Conservation (phyloP, 345 rosid genomes). For the Rhodamnia rubescens region DNA sequence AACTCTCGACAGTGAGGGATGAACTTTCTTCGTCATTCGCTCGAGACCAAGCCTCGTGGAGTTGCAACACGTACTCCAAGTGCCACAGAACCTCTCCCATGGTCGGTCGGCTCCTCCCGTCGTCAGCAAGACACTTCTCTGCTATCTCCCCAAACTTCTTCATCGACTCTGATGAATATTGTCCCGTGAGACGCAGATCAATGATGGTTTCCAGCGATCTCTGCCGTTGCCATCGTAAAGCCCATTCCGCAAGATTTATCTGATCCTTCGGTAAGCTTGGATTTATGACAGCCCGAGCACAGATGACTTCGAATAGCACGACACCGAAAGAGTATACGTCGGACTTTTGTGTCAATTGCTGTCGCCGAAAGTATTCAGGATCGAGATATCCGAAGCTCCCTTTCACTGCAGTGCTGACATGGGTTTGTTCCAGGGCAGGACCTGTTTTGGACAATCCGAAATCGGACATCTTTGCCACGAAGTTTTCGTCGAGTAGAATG, state of each 20-base stretch:
- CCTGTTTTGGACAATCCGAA: conserved; percentile 78
- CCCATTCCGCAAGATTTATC: conserved; percentile 96
- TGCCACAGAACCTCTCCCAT: conserved; percentile 95
- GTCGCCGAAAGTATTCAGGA: conserved; percentile 77
- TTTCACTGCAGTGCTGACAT: conserved; percentile 91
- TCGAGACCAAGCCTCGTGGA: conserved; percentile 60
- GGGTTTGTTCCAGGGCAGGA: conserved; percentile 85
- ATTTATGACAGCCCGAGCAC: conserved; percentile 85
- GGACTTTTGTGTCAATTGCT: conserved; percentile 81
- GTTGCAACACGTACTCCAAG: conserved; percentile 75
- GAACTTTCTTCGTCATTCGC: neutral
- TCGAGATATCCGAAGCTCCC: conserved; percentile 93
- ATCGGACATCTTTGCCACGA: conserved; percentile 88
- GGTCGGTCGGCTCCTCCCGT: conserved; percentile 74
- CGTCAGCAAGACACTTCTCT: conserved; percentile 78
- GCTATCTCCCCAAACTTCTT: conserved; percentile 84
- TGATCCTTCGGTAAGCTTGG: conserved; percentile 85
- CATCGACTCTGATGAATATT: conserved; percentile 49
- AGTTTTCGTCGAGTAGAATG: conserved; percentile 64
- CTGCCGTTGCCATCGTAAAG: conserved; percentile 66
- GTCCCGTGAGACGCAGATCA: conserved; percentile 43
- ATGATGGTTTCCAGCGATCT: conserved; percentile 57
- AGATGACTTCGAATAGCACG: conserved; percentile 71
- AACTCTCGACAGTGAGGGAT: neutral
- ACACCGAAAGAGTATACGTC: conserved; percentile 89